A percentile compares a stretch with the other conserved stretches of the same genome.
These are phyloP conservation scores for Cutaneotrichosporon daszewskae DNA, from an alignment of 1,284 basidiomycete genomes.

Conservation along the genomic window DNA sequence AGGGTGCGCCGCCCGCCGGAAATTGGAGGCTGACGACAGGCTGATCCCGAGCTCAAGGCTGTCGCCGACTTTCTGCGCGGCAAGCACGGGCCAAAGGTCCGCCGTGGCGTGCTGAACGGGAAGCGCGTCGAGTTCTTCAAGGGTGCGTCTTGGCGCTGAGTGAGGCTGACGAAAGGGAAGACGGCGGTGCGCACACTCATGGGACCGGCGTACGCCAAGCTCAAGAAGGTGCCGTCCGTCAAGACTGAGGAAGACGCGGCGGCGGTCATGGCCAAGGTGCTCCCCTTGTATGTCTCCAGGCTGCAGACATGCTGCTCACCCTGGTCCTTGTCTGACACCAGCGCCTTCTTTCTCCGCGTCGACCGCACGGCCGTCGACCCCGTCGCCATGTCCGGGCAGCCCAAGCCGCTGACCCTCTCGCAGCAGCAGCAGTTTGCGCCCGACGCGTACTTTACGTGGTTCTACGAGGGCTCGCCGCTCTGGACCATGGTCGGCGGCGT, in stretches of 20 bases:
- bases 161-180: slow-evolving; percentile 60
- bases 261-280: slow-evolving; percentile 62
- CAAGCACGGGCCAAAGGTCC: slow-evolving; percentile 79
- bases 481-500: slow-evolving; percentile 87
- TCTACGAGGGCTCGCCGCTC: slow-evolving; percentile 91
- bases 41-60: slow-evolving; percentile 67
- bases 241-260: slow-evolving; percentile 72
- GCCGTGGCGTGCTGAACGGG: slow-evolving; percentile 84
- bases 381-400: slow-evolving; percentile 64
- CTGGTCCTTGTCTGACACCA: slow-evolving; percentile 17
- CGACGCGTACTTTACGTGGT: slow-evolving; percentile 84
- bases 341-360: slow-evolving; percentile 82
- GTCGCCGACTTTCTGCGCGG: slow-evolving; percentile 79
- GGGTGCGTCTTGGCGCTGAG: slow-evolving; percentile 54
- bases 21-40: slow-evolving; percentile 38
- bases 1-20: slow-evolving; percentile 6
- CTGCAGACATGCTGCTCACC: too few relatives aligned
- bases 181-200: slow-evolving; percentile 84
- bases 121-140: slow-evolving; percentile 98
- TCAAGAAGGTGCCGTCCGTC: slow-evolving; percentile 74
- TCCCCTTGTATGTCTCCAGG: slow-evolving; percentile 53
- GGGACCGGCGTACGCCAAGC: slow-evolving; percentile 83
- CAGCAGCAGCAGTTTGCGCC: slow-evolving; percentile 70
- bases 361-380: slow-evolving; percentile 56
- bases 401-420: slow-evolving; percentile 74